Evolutionary conservation across 306 rosid species (phyloP), one percentile per base, ranked within the genome.

Genomic region (Glycine latifolia): DNA sequence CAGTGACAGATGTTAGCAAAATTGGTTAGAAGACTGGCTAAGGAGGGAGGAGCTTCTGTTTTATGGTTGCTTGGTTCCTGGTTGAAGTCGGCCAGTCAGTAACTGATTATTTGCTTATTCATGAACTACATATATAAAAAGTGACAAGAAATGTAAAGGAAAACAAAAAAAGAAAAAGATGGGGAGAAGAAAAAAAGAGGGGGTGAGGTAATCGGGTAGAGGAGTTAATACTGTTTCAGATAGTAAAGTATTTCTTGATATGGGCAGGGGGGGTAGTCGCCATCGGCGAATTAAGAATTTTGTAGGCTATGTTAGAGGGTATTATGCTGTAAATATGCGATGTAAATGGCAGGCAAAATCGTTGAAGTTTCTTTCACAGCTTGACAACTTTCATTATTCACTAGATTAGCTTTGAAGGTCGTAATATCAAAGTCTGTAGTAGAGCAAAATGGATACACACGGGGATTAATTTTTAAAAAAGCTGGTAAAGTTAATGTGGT

Each of bases 271-370:
- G 16, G 69, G 70, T 74, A 77, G 75, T 62, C 46, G 49, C 79
- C 75, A 44, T 77, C 5, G 78, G 89, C 70, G 75, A 68, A 76
- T 68, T 77, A 79, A 78, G 91, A 91, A 83, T 94, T 94, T 91
- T 94, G 97, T 87, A 91, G 90, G 65, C 67, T 81, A n/a, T n/a
- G 70, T 81, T 79, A 81, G 87, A 85, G 89, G 95, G 86, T 61
- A 76, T 87, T 82, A 56, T 84, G 86, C 46, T 94, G 98, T 94
- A 91, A 76, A 92, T 94, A 94, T 87, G 96, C 92, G 93, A 89
- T 91, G 93, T 94, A 88, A 89, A 87, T 88, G 87, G 82, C 81
- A 85, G 87, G 85, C 75, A 86, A 83, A 82, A 67, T 84, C 77
- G 49, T 26, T 26, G 31, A 2, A 26, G 31, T 26, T 26, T 26